Base-by-base conservation (phyloP, 2,329 filamentous ascomycete species). In the Neonectria hederae region DNA sequence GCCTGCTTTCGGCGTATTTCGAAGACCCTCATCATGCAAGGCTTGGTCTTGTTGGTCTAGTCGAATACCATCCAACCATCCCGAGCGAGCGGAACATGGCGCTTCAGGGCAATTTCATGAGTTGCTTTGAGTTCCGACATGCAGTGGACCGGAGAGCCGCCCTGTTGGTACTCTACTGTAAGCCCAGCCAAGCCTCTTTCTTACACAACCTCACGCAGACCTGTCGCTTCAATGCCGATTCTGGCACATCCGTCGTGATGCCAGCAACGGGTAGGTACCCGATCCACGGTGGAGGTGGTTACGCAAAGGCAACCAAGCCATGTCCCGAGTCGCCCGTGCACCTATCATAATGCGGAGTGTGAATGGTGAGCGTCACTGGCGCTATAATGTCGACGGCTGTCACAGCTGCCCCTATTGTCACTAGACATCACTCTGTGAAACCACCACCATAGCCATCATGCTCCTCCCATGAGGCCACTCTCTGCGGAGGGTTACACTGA, bases 161-260 rank as follows among this genome's bases (percentile, higher is more conserved):
- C 30, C 65, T 64, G 51, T 60, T 70, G 62, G 69, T 58, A 53
- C 55, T 53, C 35, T 38, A 53, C 55, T 53, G 13, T 38, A 17
- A 38, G 35, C 35, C 35, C 35, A 38, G 35, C 9, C 59, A 69
- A 72, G 69, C 67, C 67, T 61, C 65, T 69, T 70, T 61, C 65
- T 69, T 70, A 70, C 69, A 72, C 63, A 69, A 65, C 66, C 57
- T 67, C 65, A 58, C 56, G 58, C 63, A 72, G 61, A 49, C 38
- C 62, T 28, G 54, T 67, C 54, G 56, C 66, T 65, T 66, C 49
- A 54, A 56, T 59, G 59, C 53, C 56, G 65, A 72, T 73, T 56
- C 62, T 69, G 62, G 62, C 65, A 67, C 69, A 56, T 65, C 60
- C 57, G 53, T 60, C 42, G 51, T 51, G 46, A 54, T 54, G 63